Evolutionary conservation across 176 grass and related monocot genomes (phyloP).

Genomic region (Tuctoria greenei): DNA sequence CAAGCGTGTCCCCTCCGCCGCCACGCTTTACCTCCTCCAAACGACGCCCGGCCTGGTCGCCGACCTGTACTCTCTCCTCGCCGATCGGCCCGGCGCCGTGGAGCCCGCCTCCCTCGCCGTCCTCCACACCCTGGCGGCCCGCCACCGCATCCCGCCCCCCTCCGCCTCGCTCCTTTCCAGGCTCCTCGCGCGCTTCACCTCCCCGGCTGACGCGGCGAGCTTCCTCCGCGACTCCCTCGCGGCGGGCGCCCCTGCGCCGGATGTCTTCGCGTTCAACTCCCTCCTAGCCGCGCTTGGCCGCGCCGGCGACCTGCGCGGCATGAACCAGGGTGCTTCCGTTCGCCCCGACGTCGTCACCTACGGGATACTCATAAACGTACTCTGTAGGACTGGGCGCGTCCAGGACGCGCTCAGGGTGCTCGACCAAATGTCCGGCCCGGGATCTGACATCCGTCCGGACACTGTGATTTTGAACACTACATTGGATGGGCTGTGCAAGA

Average conservation of each 20-base stretch:
- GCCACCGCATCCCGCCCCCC: slow-evolving; percentile 41
- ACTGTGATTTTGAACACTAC: slow-evolving; percentile 51
- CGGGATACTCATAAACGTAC: slow-evolving; percentile 56
- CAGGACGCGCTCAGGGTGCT: slow-evolving; percentile 65
- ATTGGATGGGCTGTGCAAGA: slow-evolving; percentile 62
- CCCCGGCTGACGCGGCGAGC: slow-evolving; percentile 26
- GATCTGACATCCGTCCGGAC: slow-evolving; percentile 42
- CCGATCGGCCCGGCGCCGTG: slow-evolving; percentile 6
- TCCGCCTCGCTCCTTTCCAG: slow-evolving; percentile 39
- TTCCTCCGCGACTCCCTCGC: slow-evolving; percentile 60
- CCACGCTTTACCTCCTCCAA: slow-evolving; percentile 31
- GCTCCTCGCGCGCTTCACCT: slow-evolving; percentile 43
- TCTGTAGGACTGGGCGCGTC: slow-evolving; percentile 58
- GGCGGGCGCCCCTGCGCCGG: slow-evolving; percentile 40
- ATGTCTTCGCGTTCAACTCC: slow-evolving; percentile 44
- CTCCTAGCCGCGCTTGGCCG: slow-evolving; percentile 49
- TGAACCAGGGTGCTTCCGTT: slow-evolving; percentile 36
- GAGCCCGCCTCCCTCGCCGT: slow-evolving; percentile 13
- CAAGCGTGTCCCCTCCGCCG: background rate
- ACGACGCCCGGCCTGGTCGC: slow-evolving; percentile 19
- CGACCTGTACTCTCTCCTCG: slow-evolving; percentile 40
- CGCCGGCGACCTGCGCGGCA: slow-evolving; percentile 36
- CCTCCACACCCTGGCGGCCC: slow-evolving; percentile 49
- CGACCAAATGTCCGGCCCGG: slow-evolving; percentile 57
- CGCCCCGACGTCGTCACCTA: slow-evolving; percentile 38